Evolutionary conservation across 371 early-diverging fungal species (phyloP).

Genomic region (Parasitella parasitica): DNA sequence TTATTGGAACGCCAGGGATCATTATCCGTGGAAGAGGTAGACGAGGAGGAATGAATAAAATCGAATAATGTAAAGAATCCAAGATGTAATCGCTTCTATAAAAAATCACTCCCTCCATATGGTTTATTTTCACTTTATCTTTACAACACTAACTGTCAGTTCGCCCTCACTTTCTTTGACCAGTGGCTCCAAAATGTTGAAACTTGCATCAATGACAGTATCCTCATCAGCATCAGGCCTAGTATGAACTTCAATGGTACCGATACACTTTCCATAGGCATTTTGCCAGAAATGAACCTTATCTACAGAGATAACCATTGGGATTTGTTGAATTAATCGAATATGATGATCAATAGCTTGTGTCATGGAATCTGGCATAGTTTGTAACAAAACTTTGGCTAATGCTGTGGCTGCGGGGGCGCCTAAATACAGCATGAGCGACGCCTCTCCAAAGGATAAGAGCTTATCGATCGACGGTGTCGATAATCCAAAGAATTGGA

Average conservation of each 20-base stretch:
- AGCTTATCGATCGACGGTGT: slow-evolving; percentile 35
- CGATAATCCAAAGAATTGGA: slow-evolving; percentile 14
- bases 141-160: slow-evolving; percentile 20
- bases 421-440: slow-evolving; percentile 40
- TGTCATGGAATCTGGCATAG: slow-evolving; percentile 22
- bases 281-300: slow-evolving; percentile 57
- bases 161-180: slow-evolving; percentile 27
- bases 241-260: slow-evolving; percentile 41
- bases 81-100: no score
- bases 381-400: slow-evolving; percentile 24
- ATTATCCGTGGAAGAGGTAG: not conserved
- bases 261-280: slow-evolving; percentile 47
- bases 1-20: slow-evolving; percentile 21
- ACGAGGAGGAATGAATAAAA: not conserved
- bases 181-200: slow-evolving; percentile 34
- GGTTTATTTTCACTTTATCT: slow-evolving; percentile 4
- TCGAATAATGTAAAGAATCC: no score
- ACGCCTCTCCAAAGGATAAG: slow-evolving; percentile 42
- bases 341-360: slow-evolving; percentile 9
- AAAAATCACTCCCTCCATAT: no score
- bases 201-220: slow-evolving; percentile 40
- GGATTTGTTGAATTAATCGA: slow-evolving; percentile 22
- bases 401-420: slow-evolving; percentile 27
- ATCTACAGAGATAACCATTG: slow-evolving; percentile 20
- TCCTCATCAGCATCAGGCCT: slow-evolving; percentile 50